phyloP scores from a whole-genome alignment of 2,329 filamentous ascomycete species.

The Pezicula carpinea region DNA sequence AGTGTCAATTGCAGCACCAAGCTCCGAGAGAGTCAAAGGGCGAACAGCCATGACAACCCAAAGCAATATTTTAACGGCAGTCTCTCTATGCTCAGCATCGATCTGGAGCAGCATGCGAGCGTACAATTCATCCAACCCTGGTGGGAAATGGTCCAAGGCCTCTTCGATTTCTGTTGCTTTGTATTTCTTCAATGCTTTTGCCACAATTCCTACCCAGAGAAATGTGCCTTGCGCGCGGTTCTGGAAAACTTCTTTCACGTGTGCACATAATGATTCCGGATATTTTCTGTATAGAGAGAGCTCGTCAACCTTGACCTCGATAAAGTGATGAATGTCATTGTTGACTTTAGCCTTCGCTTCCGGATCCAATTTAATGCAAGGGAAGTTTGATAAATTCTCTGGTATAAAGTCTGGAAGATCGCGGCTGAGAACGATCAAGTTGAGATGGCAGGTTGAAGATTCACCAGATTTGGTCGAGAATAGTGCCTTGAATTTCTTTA shows the following conservation, averaged over 20 bases:
- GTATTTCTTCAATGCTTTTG: slow-evolving; percentile 9
- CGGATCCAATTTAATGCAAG: slow-evolving; percentile 21
- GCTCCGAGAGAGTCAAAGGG: slow-evolving; percentile 24
- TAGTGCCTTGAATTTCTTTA: slow-evolving; percentile 7
- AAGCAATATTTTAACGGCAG: slow-evolving; percentile 18
- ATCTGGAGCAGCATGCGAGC: slow-evolving; percentile 26
- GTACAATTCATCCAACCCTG: slow-evolving; percentile 25
- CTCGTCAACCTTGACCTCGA: slow-evolving; percentile 18
- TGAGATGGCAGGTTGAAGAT: slow-evolving; percentile 13
- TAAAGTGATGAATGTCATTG: slow-evolving; percentile 24
- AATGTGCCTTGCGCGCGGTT: slow-evolving; percentile 28
- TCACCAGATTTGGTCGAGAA: slow-evolving; percentile 9
- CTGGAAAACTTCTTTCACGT: slow-evolving; percentile 14
- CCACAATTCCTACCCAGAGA: slow-evolving; percentile 25
- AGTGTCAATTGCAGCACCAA: slow-evolving; percentile 15
- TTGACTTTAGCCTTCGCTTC: slow-evolving; percentile 17
- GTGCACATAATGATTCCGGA: slow-evolving; percentile 7
- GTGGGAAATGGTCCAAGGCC: slow-evolving; percentile 19
- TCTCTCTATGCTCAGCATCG: slow-evolving; percentile 8
- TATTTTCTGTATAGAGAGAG: slow-evolving; percentile 12
- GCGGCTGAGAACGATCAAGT: slow-evolving; percentile 19
- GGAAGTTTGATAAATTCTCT: slow-evolving; percentile 8
- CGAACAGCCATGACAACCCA: slow-evolving; percentile 25
- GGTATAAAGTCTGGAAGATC: slow-evolving; percentile 15
- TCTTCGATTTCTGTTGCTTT: slow-evolving; percentile 13